A percentile compares a stretch with the other conserved stretches of the same genome.
Conservation (phyloP, 495 filamentous ascomycete species). For the Monascus purpureus region DNA sequence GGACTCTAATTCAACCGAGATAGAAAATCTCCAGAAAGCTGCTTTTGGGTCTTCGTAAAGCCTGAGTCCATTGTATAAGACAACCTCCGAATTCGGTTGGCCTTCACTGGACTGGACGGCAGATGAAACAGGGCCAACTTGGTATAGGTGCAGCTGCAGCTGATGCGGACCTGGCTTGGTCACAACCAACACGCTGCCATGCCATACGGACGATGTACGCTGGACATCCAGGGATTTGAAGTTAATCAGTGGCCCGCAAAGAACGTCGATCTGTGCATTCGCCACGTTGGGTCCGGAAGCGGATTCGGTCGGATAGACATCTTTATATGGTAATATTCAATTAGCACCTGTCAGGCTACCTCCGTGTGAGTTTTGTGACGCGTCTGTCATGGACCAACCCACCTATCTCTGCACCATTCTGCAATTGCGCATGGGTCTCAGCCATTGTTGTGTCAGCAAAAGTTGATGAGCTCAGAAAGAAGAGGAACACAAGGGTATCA, state of each 20-base stretch:
- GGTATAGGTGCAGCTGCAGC: constrained; percentile 36
- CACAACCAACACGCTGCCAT: constrained; percentile 73
- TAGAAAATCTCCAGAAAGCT: constrained; percentile 70
- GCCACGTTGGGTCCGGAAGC: constrained; percentile 1
- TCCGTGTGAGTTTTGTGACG: no score
- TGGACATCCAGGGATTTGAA: constrained; percentile 65
- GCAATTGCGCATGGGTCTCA: background rate
- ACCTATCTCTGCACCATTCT: background rate
- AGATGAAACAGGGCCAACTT: constrained; percentile 22
- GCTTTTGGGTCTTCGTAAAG: constrained; percentile 68
- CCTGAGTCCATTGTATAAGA: constrained; percentile 38
- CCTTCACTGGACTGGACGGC: constrained; percentile 2
- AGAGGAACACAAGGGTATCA: constrained; percentile 1
- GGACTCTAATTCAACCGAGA: constrained; percentile 36
- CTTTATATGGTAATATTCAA: no score
- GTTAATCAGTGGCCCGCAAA: constrained; percentile 74
- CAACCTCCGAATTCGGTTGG: constrained; percentile 3
- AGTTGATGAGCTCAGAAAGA: no score
- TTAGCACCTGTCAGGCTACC: no score
- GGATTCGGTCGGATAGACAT: background rate
- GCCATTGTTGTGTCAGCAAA: no score
- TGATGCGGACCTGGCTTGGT: constrained; percentile 46
- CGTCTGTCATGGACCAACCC: no score
- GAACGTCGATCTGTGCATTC: constrained; percentile 42
- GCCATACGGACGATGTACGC: constrained; percentile 43